These are phyloP conservation scores for Mycena capillaripes DNA, from an alignment of 768 basidiomycete genomes.

Conservation along the genomic window DNA sequence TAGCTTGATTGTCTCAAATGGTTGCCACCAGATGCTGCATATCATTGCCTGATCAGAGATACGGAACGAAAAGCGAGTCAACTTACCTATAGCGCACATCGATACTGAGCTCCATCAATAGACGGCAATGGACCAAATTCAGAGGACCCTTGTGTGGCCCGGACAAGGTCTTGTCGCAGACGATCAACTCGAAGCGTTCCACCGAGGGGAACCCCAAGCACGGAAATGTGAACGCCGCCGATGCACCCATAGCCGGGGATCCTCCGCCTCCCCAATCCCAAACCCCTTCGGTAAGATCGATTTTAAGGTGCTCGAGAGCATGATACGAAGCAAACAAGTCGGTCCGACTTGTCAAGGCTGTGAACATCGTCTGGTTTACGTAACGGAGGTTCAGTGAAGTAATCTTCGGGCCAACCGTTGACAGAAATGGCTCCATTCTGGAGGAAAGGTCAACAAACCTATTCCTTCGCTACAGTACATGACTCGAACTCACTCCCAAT, in stretches of 20 bases:
- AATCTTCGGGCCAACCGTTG: constrained; percentile 26
- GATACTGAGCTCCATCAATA: constrained; percentile 34
- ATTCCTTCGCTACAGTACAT: not conserved
- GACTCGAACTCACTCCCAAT: constrained; percentile 21
- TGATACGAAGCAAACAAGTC: constrained; percentile 31
- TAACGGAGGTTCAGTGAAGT: constrained; percentile 30
- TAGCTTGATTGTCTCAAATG: constrained; percentile 21
- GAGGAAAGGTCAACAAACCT: too few relatives aligned
- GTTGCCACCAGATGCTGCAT: constrained; percentile 26
- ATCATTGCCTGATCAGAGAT: not conserved
- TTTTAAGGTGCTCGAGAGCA: constrained; percentile 30
- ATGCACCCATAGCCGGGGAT: constrained; percentile 39
- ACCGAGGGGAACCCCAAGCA: constrained; percentile 40
- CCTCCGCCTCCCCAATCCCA: constrained; percentile 41
- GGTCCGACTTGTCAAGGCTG: constrained; percentile 4
- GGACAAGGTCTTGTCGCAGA: constrained; percentile 36
- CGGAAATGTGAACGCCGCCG: constrained; percentile 25
- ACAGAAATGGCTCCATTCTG: constrained; percentile 30
- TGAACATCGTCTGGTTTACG: constrained; percentile 30
- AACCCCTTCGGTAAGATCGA: constrained; percentile 40
- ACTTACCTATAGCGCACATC: constrained; percentile 39
- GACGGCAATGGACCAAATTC: constrained; percentile 35
- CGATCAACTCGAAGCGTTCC: constrained; percentile 36
- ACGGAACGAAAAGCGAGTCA: not conserved
- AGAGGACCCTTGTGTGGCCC: constrained; percentile 28